Percentiles rank a stretch among this genome's conserved stretches.
Conservation (phyloP, 768 basidiomycete species). For the Tubosaeta sp. region DNA sequence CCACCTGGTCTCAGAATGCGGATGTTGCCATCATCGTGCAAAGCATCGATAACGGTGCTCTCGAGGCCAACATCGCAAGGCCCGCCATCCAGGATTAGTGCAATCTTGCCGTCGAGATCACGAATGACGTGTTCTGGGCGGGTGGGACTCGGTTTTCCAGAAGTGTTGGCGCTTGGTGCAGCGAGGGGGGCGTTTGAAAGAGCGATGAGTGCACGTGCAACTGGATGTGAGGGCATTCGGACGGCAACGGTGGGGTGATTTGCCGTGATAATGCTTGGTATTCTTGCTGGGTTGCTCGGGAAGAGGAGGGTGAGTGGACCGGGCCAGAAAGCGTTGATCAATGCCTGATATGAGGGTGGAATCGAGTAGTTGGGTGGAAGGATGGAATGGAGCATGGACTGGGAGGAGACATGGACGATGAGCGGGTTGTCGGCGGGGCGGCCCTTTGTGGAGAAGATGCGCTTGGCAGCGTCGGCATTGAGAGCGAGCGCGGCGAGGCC, state of each 20-base stretch:
- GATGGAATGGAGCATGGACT: conserved; percentile 71
- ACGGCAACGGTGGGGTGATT: conserved; percentile 79
- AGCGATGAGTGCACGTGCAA: conserved; percentile 86
- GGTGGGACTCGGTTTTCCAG: conserved; percentile 93
- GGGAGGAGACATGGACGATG: conserved; percentile 92
- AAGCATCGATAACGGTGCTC: conserved; percentile 91
- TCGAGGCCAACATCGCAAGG: conserved; percentile 87
- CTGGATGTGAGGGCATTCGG: conserved; percentile 91
- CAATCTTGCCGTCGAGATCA: conserved; percentile 73
- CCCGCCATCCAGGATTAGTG: conserved; percentile 88
- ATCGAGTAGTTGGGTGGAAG: conserved; percentile 63
- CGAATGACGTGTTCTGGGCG: conserved; percentile 76
- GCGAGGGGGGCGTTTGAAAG: conserved; percentile 72
- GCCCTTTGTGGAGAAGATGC: conserved; percentile 86
- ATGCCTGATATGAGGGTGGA: conserved; percentile 59
- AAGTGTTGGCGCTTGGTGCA: conserved; percentile 93
- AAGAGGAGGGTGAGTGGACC: conserved; percentile 92
- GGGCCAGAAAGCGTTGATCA: conserved; percentile 91
- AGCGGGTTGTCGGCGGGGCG: conserved; percentile 94
- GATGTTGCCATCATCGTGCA: conserved; percentile 68
- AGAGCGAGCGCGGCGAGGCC: conserved; percentile 90
- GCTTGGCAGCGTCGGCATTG: conserved; percentile 53
- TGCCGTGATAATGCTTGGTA: conserved; percentile 79
- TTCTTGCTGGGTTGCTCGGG: conserved; percentile 55
- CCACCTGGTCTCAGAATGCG: conserved; percentile 90